Base-by-base conservation (phyloP, 202 grass and related monocot genomes). In the Dendrocalamus latiflorus region DNA sequence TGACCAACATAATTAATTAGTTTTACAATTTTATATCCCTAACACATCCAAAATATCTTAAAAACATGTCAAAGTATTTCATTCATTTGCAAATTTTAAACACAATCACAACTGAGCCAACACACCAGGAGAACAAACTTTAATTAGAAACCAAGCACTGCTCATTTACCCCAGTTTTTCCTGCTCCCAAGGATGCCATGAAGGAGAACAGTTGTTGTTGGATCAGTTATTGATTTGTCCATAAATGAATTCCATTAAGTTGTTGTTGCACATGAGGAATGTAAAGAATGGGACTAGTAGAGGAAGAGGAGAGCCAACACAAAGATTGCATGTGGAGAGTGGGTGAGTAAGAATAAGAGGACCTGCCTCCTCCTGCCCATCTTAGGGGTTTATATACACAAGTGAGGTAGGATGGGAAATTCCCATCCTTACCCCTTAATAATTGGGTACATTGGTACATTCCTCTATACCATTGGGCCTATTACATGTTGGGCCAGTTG, bases 211-310 rank as follows among this genome's bases (percentile, higher is more conserved):
- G 91, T 88, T 56, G 96, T 98, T 76, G 96, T 89, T 79, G 96
- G 96, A 93, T 98, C 96, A 65, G 93, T 89, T 83, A 95, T 82
- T 58, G 96, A 90, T 75, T 98, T 98, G 85, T 98, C 96, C 89
- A 68, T 95, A 78, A 98, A 98, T 44, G 90, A 95, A 81, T 28
- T 28, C 26, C 26, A 28, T 28, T 28, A n/a, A n/a, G n/a, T n/a
- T n/a, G n/a, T n/a, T n/a, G n/a, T n/a, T n/a, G n/a, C n/a, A n/a
- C n/a, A n/a, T n/a, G n/a, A n/a, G n/a, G n/a, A n/a, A n/a, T n/a
- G n/a, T n/a, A n/a, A n/a, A n/a, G n/a, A n/a, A n/a, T n/a, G n/a
- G n/a, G n/a, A n/a, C n/a, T n/a, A n/a, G n/a, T n/a, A n/a, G n/a
- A n/a, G n/a, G n/a, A n/a, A n/a, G n/a, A n/a, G n/a, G n/a, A n/a